These are phyloP conservation scores for Colletotrichum tabaci DNA, from an alignment of 2,329 filamentous ascomycete genomes.

Conservation along the genomic window DNA sequence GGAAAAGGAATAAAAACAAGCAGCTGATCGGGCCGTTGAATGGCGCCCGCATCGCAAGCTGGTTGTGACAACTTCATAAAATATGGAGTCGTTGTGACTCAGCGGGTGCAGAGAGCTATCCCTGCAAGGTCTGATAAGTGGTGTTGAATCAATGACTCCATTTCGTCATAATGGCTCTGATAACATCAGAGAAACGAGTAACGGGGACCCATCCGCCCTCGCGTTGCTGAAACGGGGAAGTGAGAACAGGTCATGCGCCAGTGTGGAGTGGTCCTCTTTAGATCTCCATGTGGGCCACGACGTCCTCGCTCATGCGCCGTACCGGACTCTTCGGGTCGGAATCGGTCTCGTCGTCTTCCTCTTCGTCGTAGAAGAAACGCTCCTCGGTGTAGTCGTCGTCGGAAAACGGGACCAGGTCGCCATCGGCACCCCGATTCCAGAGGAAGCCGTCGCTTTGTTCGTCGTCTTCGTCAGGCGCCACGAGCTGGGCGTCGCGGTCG, in stretches of 20 bases:
- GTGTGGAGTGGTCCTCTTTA: slow-evolving; percentile 51
- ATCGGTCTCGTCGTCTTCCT: slow-evolving; percentile 59
- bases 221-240: slow-evolving; percentile 34
- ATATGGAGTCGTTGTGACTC: slow-evolving; percentile 13
- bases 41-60: slow-evolving; percentile 14
- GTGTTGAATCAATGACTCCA: slow-evolving; percentile 38
- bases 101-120: slow-evolving; percentile 25
- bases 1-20: neutral
- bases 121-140: slow-evolving; percentile 29
- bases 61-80: slow-evolving; percentile 9
- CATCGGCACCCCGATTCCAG: slow-evolving; percentile 73
- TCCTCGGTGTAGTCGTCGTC: slow-evolving; percentile 66
- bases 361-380: slow-evolving; percentile 61
- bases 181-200: slow-evolving; percentile 24
- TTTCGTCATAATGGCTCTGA: slow-evolving; percentile 36
- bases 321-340: slow-evolving; percentile 58
- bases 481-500: slow-evolving; percentile 68
- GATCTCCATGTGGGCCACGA: slow-evolving; percentile 75
- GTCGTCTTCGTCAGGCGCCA: slow-evolving; percentile 64
- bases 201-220: slow-evolving; percentile 17
- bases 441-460: slow-evolving; percentile 66
- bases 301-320: slow-evolving; percentile 74
- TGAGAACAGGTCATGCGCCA: slow-evolving; percentile 29
- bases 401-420: slow-evolving; percentile 68
- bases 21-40: slow-evolving; percentile 25